phyloP scores from a whole-genome alignment of 257 asterid species.

The Solanum microdontum region DNA sequence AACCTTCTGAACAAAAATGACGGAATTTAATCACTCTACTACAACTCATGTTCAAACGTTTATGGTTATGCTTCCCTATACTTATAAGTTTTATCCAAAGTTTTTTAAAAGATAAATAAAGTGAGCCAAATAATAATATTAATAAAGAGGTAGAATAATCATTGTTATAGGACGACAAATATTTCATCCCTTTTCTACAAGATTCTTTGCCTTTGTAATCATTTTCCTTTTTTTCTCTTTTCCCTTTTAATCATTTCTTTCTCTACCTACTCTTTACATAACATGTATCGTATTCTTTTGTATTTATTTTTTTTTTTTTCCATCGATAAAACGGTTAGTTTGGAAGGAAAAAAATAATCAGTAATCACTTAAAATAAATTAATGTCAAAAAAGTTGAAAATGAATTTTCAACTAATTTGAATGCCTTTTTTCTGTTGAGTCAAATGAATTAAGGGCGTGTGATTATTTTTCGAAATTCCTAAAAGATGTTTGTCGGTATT shows the following conservation, averaged over 20 bases:
- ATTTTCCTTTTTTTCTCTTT: neutral
- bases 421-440: neutral
- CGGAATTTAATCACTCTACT: neutral
- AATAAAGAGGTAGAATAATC: slow-evolving; percentile 32
- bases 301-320: neutral
- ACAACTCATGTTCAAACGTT: neutral
- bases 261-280: neutral
- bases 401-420: neutral
- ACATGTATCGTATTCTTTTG: neutral
- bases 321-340: neutral
- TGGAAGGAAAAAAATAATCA: neutral
- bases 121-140: neutral
- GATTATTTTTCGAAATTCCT: neutral
- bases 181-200: slow-evolving; percentile 11
- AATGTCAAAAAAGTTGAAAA: neutral
- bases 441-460: neutral
- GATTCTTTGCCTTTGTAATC: slow-evolving; percentile 27
- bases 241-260: neutral
- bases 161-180: slow-evolving; percentile 29
- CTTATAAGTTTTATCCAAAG: neutral
- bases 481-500: neutral
- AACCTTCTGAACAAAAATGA: neutral
- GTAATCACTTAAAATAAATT: neutral
- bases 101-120: neutral
- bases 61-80: slow-evolving; percentile 13